These are phyloP conservation scores for Xerocomellus dryophilus DNA, from an alignment of 768 basidiomycete species.

Conservation along the genomic window DNA sequence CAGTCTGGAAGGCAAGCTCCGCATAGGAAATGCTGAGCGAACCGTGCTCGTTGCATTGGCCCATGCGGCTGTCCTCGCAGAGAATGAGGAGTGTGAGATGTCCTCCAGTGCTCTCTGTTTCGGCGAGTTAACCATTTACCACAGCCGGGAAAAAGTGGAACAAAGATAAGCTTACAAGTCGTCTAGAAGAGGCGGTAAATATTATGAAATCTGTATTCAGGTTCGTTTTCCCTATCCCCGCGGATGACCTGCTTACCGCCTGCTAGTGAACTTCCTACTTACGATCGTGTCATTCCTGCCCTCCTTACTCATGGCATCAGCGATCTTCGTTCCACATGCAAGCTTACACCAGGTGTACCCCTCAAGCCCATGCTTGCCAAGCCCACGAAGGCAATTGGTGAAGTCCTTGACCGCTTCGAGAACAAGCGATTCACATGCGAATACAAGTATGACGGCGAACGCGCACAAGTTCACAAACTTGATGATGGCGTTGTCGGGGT, in stretches of 20 bases:
- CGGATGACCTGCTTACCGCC: constrained; percentile 2
- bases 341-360: constrained; percentile 92
- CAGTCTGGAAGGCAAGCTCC: constrained; percentile 92
- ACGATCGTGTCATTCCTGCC: constrained; percentile 90
- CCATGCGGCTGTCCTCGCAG: constrained; percentile 82
- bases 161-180: constrained; percentile 64
- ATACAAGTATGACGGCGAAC: constrained; percentile 99
- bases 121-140: neutral
- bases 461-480: constrained; percentile 90
- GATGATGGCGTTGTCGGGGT: constrained; percentile 82
- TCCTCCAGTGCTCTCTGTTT: neutral
- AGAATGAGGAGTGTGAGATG: constrained; percentile 57
- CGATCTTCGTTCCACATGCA: constrained; percentile 69
- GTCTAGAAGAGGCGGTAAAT: constrained; percentile 73
- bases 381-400: constrained; percentile 97
- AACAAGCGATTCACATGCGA: constrained; percentile 95
- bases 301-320: constrained; percentile 76
- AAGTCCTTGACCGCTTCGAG: constrained; percentile 96
- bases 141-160: constrained; percentile 72
- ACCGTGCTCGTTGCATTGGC: constrained; percentile 94
- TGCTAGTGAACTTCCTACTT: constrained; percentile 83
- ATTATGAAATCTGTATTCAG: constrained; percentile 91
- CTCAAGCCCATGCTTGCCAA: constrained; percentile 99
- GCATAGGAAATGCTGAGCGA: constrained; percentile 95
- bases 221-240: constrained; percentile 38